Evolutionary conservation across 306 rosid genomes (phyloP), one percentile per base, ranked within the genome.

Genomic region (Pyrus betulifolia): DNA sequence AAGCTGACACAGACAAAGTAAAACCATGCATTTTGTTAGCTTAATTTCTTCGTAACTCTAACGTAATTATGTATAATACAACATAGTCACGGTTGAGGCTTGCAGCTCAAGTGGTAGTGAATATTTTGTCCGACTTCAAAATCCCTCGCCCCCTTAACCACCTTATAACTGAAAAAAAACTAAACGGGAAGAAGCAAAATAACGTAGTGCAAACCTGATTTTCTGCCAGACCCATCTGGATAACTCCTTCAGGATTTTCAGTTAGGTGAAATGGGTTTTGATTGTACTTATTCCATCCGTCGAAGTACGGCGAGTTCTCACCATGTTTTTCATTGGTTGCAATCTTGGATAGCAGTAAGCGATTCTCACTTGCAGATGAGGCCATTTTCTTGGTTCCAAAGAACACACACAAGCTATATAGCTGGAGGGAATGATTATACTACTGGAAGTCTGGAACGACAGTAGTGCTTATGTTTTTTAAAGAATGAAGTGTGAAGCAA

Each of bases 201-300:
- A 11, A 18, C 18, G 55, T 38, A 22, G 13, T 7, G 21, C 35
- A 62, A 76, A 91, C 98, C 96, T 84, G 98, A 64, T 95, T 95
- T 79, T 95, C 98, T 11, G 98, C 92, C 25, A 95, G 95, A 70
- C 98, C 98, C 97, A 92, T 90, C 60, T 95, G 98, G 65, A 95
- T 89, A 59, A 95, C 97, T 9, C 98, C 98, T 0, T 68, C 62
- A 3, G 93, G 91, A 67, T 95, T 95, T 4, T 85, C n/a, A 2
- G 63, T 77, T 2, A 85, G 87, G 71, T 95, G 93, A 72, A 82
- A 95, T n/a, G 96, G 98, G 81, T 95, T 78, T 63, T 21, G 60
- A 18, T 95, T 92, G 57, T 95, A 95, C 0, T 97, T 96, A 63
- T 90, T 92, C 97, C 92, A 95, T 5, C 98, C 98, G 65, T 92